These are phyloP conservation scores for Skeletonema menzelii DNA, from an alignment of 108 stramenopile species.

Conservation along the genomic window DNA sequence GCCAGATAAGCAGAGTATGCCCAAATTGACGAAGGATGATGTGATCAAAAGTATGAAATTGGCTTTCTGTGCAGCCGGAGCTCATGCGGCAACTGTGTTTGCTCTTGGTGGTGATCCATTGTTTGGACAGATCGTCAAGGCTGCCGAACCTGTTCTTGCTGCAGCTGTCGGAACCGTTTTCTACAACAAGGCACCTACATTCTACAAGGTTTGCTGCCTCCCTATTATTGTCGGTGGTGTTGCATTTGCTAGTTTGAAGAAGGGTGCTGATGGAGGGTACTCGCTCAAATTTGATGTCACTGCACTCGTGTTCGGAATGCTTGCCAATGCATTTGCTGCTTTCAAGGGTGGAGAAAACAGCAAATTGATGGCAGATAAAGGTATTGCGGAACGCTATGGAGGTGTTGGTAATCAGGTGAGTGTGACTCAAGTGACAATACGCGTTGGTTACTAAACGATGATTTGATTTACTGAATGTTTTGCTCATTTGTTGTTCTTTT, in stretches of 20 bases:
- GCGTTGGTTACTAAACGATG: background rate
- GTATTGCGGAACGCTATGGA: slow-evolving; percentile 50
- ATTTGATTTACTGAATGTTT: background rate
- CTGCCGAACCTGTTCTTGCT: slow-evolving; percentile 55
- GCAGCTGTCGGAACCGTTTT: slow-evolving; percentile 52
- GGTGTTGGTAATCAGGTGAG: slow-evolving; percentile 63
- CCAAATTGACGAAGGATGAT: slow-evolving; percentile 39
- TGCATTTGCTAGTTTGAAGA: slow-evolving; percentile 58
- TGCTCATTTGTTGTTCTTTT: background rate
- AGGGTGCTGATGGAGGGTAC: slow-evolving; percentile 44
- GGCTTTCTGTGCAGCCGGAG: slow-evolving; percentile 53
- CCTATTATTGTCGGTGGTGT: slow-evolving; percentile 62
- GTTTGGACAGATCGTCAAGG: slow-evolving; percentile 64
- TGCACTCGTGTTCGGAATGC: slow-evolving; percentile 53
- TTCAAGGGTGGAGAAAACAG: slow-evolving; percentile 62
- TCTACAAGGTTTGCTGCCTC: slow-evolving; percentile 51
- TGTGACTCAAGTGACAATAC: background rate
- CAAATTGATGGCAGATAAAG: slow-evolving; percentile 54
- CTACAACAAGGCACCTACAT: slow-evolving; percentile 51
- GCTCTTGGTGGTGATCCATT: slow-evolving; percentile 58
- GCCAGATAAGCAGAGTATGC: slow-evolving; percentile 42
- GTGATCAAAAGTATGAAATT: slow-evolving; percentile 48
- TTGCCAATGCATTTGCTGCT: slow-evolving; percentile 57
- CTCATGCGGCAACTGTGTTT: slow-evolving; percentile 57
- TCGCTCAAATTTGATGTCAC: slow-evolving; percentile 60